Evolutionary conservation across 768 basidiomycete species (phyloP).

Genomic region (Boletus vinaceobasis): DNA sequence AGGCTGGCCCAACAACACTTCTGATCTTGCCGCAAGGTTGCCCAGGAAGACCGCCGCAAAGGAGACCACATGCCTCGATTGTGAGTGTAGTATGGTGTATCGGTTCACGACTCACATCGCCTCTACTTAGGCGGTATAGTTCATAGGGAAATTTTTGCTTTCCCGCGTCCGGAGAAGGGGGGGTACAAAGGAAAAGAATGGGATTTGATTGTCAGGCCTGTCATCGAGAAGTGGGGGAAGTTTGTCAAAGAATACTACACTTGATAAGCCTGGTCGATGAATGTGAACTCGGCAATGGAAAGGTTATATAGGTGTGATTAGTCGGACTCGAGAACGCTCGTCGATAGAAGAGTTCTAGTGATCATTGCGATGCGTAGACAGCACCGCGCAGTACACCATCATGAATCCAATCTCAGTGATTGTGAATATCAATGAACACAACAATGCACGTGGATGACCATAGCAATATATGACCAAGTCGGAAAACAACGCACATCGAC

Average conservation of each 20-base stretch:
- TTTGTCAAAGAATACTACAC: slow-evolving; percentile 46
- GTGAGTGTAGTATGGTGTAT: slow-evolving; percentile 31
- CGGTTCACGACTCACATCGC: slow-evolving; percentile 4
- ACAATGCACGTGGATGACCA: not conserved
- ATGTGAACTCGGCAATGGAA: not conserved
- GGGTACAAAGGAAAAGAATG: slow-evolving; percentile 64
- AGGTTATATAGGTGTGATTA: not conserved
- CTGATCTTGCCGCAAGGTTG: slow-evolving; percentile 17
- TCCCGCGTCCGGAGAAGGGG: slow-evolving; percentile 52
- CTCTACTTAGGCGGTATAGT: slow-evolving; percentile 45
- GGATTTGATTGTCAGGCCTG: slow-evolving; percentile 69
- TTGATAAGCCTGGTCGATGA: slow-evolving; percentile 9
- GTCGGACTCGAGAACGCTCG: not conserved
- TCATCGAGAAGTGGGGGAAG: slow-evolving; percentile 74
- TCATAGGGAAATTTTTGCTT: slow-evolving; percentile 81
- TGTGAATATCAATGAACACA: slow-evolving; percentile 1
- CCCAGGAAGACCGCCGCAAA: slow-evolving; percentile 19
- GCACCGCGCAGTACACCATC: too few species aligned
- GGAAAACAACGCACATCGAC: not conserved
- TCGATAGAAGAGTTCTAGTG: not conserved
- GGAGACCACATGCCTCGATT: slow-evolving; percentile 39
- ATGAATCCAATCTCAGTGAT: not conserved
- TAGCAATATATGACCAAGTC: not conserved
- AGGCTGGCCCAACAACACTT: slow-evolving; percentile 39
- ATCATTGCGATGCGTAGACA: not conserved